phyloP scores from a whole-genome alignment of 305 asterid species.

The Solanum hybrid region DNA sequence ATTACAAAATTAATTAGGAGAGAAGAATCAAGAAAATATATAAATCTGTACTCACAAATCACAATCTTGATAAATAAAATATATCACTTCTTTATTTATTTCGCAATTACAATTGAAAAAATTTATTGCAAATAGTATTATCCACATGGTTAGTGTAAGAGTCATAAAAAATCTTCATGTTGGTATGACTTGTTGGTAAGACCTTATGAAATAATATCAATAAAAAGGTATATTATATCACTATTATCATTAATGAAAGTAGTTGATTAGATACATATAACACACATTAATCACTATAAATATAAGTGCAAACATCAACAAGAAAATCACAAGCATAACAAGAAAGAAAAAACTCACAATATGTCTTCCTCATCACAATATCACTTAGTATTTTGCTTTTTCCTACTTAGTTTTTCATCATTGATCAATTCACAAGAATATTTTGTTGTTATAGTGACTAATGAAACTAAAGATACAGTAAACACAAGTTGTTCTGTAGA shows the following conservation, averaged over 20 bases:
- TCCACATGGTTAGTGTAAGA: no score
- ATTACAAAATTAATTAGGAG: not conserved
- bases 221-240: not conserved
- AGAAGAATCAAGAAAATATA: not conserved
- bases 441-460: not conserved
- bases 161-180: no score
- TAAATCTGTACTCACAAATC: rapidly evolving
- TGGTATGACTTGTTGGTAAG: not conserved
- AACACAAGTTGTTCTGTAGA: not conserved
- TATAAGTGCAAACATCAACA: not conserved
- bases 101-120: not conserved
- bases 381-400: not conserved
- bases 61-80: not conserved
- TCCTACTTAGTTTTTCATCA: not conserved
- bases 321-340: not conserved
- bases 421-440: not conserved
- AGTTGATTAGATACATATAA: not conserved
- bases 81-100: not conserved
- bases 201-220: not conserved
- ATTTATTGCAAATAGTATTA: not conserved
- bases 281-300: not conserved
- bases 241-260: not conserved
- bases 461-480: not conserved
- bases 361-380: not conserved
- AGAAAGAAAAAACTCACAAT: not conserved